A percentile compares a stretch with the other conserved stretches of the same genome.
Evolutionary conservation across 1,284 basidiomycete genomes (phyloP).

Genomic region (Meira nashicola): DNA sequence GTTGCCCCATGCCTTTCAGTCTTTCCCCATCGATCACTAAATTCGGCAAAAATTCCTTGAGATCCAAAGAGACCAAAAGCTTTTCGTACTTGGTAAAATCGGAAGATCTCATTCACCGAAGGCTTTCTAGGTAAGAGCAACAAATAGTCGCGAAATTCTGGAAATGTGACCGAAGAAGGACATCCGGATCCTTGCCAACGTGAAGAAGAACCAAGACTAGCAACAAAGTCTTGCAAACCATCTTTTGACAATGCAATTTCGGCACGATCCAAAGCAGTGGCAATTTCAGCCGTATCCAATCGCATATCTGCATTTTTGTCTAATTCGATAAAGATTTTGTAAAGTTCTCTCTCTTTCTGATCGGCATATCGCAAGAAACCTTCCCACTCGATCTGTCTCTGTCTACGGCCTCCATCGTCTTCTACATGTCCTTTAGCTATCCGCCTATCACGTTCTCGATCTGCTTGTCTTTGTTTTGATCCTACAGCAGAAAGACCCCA

Average conservation of each 20-base stretch:
- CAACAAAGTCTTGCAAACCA: conserved; percentile 47
- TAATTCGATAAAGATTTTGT: conserved; percentile 48
- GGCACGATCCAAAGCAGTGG: conserved; percentile 35
- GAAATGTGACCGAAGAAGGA: conserved; percentile 41
- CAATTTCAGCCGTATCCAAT: conserved; percentile 42
- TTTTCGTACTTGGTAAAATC: conserved; percentile 51
- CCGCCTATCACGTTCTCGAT: conserved; percentile 25
- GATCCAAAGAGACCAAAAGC: conserved; percentile 49
- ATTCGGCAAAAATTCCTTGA: conserved; percentile 50
- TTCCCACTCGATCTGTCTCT: conserved; percentile 51
- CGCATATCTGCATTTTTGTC: conserved; percentile 48
- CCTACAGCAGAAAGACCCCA: conserved; percentile 48
- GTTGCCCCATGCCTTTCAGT: conserved; percentile 43
- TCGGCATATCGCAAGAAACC: conserved; percentile 51
- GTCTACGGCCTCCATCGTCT: conserved; percentile 35
- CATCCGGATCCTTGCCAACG: conserved; percentile 13
- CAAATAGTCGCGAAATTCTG: conserved; percentile 51
- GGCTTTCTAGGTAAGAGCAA: conserved; percentile 48
- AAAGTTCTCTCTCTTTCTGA: conserved; percentile 49
- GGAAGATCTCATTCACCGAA: conserved; percentile 46
- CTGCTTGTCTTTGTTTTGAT: conserved; percentile 29
- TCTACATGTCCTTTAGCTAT: conserved; percentile 27
- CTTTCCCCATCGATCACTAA: conserved; percentile 44
- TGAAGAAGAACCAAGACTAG: conserved; percentile 41
- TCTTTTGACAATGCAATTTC: conserved; percentile 40